These are phyloP conservation scores for Penicillium paneum DNA, from an alignment of 2,329 filamentous ascomycete species.

Conservation along the genomic window DNA sequence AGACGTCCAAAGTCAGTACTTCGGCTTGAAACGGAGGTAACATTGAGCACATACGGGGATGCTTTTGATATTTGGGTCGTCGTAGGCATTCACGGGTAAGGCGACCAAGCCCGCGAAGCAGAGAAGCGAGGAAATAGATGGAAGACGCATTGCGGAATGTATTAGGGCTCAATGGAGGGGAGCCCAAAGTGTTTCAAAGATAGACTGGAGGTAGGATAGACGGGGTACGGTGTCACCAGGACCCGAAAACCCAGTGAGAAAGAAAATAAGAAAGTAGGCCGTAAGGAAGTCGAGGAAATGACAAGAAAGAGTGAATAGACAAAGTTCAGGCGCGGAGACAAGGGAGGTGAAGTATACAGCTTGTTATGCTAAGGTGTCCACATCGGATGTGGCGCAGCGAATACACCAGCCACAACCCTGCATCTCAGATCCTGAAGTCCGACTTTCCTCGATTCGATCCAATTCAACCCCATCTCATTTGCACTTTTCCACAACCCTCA, in stretches of 20 bases:
- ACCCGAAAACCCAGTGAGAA: conserved; percentile 17
- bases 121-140: conserved; percentile 34
- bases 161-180: conserved; percentile 17
- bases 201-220: conserved; percentile 19
- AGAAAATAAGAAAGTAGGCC: neutral
- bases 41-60: conserved; percentile 57
- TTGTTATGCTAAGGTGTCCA: conserved; percentile 20
- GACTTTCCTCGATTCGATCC: conserved; percentile 4
- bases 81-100: conserved; percentile 40
- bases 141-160: conserved; percentile 31
- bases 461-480: neutral
- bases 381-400: conserved; percentile 14
- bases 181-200: conserved; percentile 16
- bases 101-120: conserved; percentile 36
- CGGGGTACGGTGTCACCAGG: conserved; percentile 23
- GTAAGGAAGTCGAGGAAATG: neutral
- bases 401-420: conserved; percentile 5
- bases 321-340: conserved; percentile 1
- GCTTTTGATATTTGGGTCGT: conserved; percentile 57
- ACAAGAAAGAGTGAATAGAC: conserved; percentile 12
- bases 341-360: conserved; percentile 11
- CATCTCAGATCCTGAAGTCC: conserved; percentile 11
- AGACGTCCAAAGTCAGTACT: conserved; percentile 18
- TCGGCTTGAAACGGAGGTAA: conserved; percentile 4
- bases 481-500: neutral